These are phyloP conservation scores for Sarocladium kiliense DNA, from an alignment of 2,329 filamentous ascomycete species.

Conservation along the genomic window DNA sequence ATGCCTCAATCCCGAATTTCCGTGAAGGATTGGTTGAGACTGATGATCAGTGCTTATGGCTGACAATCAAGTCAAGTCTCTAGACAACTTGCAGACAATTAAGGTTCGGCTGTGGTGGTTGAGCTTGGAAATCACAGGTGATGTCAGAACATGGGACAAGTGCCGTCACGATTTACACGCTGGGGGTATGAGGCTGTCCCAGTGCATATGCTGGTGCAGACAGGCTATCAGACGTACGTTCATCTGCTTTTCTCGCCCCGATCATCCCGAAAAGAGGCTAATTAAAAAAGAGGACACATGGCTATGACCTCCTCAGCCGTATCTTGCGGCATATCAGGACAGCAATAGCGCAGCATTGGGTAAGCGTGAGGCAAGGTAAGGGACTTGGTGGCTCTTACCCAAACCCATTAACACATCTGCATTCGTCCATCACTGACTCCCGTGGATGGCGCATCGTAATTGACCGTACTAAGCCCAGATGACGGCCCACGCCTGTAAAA, in stretches of 20 bases:
- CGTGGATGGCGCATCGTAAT: not conserved
- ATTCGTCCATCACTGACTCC: not conserved
- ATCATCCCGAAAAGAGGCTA: no score
- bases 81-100: no score
- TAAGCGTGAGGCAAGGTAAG: no score
- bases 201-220: no score
- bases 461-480: slow-evolving; percentile 2
- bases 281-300: not conserved
- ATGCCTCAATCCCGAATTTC: slow-evolving; percentile 3
- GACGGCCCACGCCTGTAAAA: not conserved
- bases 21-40: not conserved
- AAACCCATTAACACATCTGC: not conserved
- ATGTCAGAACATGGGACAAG: not conserved
- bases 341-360: not conserved
- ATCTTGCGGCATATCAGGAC: not conserved
- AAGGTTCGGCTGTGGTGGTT: no score
- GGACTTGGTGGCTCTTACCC: not conserved
- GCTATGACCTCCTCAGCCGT: not conserved
- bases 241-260: no score
- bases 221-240: no score
- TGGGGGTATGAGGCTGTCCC: no score
- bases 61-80: no score
- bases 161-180: no score
- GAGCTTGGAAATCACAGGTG: no score
- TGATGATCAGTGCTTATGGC: not conserved